Conservation (phyloP, 306 rosid genomes). For the Corylus americana region DNA sequence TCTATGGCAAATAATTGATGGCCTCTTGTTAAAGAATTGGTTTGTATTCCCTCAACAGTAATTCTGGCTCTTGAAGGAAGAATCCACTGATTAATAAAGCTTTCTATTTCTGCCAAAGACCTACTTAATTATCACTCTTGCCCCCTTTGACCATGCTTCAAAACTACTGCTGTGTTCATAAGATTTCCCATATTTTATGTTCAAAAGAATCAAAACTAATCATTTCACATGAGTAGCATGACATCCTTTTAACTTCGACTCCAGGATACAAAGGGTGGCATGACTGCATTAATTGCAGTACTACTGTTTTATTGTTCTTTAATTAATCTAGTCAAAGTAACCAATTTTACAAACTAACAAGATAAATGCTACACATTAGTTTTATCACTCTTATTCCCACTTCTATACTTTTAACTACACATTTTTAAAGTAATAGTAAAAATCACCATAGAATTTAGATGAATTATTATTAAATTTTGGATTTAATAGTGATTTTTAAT, state of each 20-base stretch:
- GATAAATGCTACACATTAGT: no score
- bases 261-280: no score
- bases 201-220: background rate
- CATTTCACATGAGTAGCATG: slow-evolving; percentile 6
- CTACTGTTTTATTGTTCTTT: no score
- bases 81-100: slow-evolving; percentile 24
- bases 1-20: slow-evolving; percentile 3
- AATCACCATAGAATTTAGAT: no score
- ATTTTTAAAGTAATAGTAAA: no score
- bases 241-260: background rate
- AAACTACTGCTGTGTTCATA: background rate
- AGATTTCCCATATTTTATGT: slow-evolving; percentile 5
- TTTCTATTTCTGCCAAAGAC: slow-evolving; percentile 28
- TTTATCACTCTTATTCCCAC: no score
- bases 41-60: slow-evolving; percentile 21
- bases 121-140: slow-evolving; percentile 28
- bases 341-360: background rate
- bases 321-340: background rate
- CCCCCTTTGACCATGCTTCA: background rate
- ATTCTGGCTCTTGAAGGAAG: slow-evolving; percentile 32
- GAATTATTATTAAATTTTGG: no score
- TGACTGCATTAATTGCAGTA: no score
- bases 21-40: background rate
- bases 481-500: no score
- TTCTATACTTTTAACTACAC: no score